Percentiles rank a stretch among this genome's conserved stretches.
Evolutionary conservation across 129 eudicot species (phyloP).

Genomic region (Apium graveolens): DNA sequence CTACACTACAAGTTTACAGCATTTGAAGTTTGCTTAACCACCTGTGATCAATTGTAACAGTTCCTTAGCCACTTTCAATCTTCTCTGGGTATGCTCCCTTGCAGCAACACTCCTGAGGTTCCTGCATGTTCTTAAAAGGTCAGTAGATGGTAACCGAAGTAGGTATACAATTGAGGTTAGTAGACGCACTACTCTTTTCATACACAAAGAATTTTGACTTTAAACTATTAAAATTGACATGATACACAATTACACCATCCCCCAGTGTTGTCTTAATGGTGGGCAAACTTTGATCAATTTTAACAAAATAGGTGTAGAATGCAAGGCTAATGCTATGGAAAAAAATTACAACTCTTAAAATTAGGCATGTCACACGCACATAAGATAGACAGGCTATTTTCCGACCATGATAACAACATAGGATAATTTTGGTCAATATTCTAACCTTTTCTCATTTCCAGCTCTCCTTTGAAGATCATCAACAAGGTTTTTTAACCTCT

Average conservation of each 20-base stretch:
- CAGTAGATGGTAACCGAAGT: neutral
- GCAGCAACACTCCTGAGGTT: conserved; percentile 17
- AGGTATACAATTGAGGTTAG: neutral
- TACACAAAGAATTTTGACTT: neutral
- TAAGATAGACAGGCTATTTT: neutral
- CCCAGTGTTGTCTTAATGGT: neutral
- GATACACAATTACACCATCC: neutral
- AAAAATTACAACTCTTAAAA: neutral
- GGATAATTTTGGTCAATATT: neutral
- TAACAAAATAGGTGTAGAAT: neutral
- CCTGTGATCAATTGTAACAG: conserved; percentile 24
- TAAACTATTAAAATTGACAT: neutral
- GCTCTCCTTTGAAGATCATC: conserved; percentile 68
- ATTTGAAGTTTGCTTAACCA: neutral
- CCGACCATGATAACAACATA: neutral
- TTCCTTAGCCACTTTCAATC: conserved; percentile 57
- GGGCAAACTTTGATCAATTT: neutral
- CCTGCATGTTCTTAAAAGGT: conserved; percentile 27
- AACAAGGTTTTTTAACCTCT: conserved; percentile 59
- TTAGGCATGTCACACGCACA: neutral
- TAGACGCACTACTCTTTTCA: neutral
- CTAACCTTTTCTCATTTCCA: conserved; percentile 63
- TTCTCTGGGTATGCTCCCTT: conserved; percentile 42
- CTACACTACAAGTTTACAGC: neutral
- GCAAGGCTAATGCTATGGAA: neutral